A percentile compares a stretch with the other conserved stretches of the same genome.
These are phyloP conservation scores for Xylariaceae sp. DNA, from an alignment of 2,329 filamentous ascomycete species.

Conservation along the genomic window DNA sequence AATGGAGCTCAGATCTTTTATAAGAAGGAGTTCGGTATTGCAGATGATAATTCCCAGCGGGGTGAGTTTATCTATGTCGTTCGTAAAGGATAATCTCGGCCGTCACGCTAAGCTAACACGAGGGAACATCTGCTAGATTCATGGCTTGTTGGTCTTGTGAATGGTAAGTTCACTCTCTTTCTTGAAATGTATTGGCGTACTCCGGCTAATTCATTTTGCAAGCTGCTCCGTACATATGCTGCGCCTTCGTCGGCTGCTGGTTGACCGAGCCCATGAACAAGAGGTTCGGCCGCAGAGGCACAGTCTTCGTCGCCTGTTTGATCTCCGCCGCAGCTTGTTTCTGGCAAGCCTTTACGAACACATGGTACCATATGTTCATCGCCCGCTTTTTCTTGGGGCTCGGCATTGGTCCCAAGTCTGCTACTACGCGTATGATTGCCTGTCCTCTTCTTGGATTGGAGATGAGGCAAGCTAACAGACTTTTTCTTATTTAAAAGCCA, in stretches of 20 bases:
- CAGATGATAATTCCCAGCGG: conserved; percentile 42
- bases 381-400: conserved; percentile 67
- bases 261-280: conserved; percentile 69
- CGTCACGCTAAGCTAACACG: conserved; percentile 6
- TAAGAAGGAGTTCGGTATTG: conserved; percentile 57
- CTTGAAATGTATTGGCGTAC: background rate
- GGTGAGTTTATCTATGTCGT: no score
- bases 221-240: conserved; percentile 59
- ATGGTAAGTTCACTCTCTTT: conserved; percentile 34
- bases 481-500: conserved; percentile 45
- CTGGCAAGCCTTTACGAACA: conserved; percentile 44
- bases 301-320: conserved; percentile 64
- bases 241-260: conserved; percentile 68
- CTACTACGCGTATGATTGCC: conserved; percentile 49
- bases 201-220: conserved; percentile 1
- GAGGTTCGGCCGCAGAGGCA: conserved; percentile 65
- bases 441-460: background rate
- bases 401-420: conserved; percentile 66
- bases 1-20: conserved; percentile 68
- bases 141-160: conserved; percentile 61
- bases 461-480: conserved; percentile 4
- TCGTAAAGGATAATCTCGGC: no score
- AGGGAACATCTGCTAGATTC: conserved; percentile 34
- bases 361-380: conserved; percentile 65
- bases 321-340: conserved; percentile 55